Conservation (phyloP, 345 rosid species). For the Ceriops decandra region DNA sequence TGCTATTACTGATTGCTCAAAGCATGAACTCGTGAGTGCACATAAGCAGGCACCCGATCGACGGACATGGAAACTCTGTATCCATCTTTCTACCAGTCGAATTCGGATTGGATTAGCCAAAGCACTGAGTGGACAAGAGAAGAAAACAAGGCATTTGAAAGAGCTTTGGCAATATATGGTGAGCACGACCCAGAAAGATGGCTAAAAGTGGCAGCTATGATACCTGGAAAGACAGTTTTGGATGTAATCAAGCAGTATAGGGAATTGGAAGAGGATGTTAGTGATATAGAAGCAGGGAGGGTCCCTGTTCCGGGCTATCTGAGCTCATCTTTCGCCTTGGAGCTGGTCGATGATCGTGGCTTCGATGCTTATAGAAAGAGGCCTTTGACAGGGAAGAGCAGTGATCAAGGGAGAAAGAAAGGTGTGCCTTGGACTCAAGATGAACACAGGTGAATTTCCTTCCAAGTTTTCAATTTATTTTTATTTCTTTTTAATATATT, state of each 20-base stretch:
- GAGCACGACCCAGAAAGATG: conserved; percentile 70
- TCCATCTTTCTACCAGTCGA: conserved; percentile 36
- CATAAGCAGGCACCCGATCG: conserved; percentile 2
- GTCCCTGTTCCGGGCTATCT: conserved; percentile 70
- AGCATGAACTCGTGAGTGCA: not conserved
- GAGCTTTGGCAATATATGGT: conserved; percentile 63
- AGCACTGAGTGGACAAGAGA: conserved; percentile 60
- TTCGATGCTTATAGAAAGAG: conserved; percentile 51
- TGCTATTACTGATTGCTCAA: not conserved
- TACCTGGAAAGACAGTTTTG: conserved; percentile 62
- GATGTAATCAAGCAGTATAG: conserved; percentile 69
- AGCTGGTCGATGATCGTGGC: conserved; percentile 26
- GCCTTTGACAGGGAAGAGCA: conserved; percentile 33
- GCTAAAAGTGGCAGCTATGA: conserved; percentile 61
- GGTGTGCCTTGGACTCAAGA: conserved; percentile 99
- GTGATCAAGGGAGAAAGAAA: conserved; percentile 81
- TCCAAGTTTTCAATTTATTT: not conserved
- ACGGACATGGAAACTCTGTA: conserved; percentile 53
- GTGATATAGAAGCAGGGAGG: conserved; percentile 68
- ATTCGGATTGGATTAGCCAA: conserved; percentile 24
- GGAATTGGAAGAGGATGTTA: conserved; percentile 65
- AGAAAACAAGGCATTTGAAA: conserved; percentile 78
- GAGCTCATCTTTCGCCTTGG: conserved; percentile 40
- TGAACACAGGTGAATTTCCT: conserved; percentile 70
- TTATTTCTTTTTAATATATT: not conserved